Conservation (phyloP, 2,329 filamentous ascomycete genomes). For the Sporothrix sp. region DNA sequence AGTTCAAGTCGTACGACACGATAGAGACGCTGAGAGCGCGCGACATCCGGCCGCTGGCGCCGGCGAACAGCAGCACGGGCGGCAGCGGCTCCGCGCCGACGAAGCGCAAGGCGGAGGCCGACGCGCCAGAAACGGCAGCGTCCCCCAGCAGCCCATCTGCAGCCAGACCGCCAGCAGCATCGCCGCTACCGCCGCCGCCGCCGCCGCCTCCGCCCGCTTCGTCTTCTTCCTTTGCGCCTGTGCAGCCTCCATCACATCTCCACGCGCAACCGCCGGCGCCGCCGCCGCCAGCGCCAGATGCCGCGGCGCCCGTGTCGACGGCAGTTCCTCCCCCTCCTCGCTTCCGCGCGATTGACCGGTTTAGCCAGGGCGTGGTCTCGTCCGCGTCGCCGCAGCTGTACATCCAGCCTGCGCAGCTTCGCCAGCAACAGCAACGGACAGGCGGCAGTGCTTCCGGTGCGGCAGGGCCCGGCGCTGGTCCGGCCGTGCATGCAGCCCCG, state of each 20-base stretch:
- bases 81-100: not conserved
- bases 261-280: not conserved
- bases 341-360: conserved; percentile 16
- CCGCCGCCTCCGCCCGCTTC: too few species aligned
- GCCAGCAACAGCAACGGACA: conserved; percentile 25
- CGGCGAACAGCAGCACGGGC: not conserved
- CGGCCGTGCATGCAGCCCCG: too few species aligned
- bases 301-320: not conserved
- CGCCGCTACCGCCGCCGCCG: not conserved
- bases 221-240: conserved; percentile 24
- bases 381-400: conserved; percentile 50
- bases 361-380: conserved; percentile 39
- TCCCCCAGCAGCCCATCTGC: conserved; percentile 12
- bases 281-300: not conserved
- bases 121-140: conserved; percentile 24
- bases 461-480: too few species aligned
- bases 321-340: conserved; percentile 2
- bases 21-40: conserved; percentile 73
- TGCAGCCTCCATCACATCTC: too few species aligned
- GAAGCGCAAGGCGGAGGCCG: conserved; percentile 73
- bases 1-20: conserved; percentile 83
- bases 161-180: not conserved
- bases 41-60: conserved; percentile 67
- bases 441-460: not conserved
- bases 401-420: conserved; percentile 51